Conservation (phyloP, 192 early-diverging fungal genomes). For the Coemansia sp. region DNA sequence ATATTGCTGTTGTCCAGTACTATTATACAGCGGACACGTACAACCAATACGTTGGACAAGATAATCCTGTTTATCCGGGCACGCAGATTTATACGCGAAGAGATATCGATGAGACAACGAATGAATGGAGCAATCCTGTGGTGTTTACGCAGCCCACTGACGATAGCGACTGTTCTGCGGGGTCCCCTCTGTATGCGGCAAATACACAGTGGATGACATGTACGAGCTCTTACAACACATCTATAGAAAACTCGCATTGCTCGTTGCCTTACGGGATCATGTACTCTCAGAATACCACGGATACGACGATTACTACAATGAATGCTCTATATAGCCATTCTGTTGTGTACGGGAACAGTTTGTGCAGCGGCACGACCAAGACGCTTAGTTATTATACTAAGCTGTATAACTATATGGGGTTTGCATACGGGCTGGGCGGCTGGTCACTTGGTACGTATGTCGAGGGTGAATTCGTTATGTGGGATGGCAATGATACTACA, state of each 20-base stretch:
- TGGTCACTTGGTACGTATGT: background rate
- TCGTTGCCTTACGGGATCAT: constrained; percentile 13
- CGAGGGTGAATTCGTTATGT: background rate
- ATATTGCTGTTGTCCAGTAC: constrained; percentile 7
- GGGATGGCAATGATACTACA: background rate
- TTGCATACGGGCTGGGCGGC: constrained; percentile 1
- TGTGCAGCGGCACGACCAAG: background rate
- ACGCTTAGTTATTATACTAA: constrained; percentile 23
- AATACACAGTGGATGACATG: background rate
- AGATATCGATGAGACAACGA: background rate
- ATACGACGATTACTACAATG: background rate
- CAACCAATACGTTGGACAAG: no score
- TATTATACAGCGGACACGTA: background rate
- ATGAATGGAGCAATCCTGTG: background rate
- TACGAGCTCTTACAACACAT: background rate
- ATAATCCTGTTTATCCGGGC: no score
- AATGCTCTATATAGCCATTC: constrained; percentile 27
- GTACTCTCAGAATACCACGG: constrained; percentile 4
- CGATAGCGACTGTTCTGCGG: background rate
- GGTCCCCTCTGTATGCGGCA: background rate
- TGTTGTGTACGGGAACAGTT: constrained; percentile 1
- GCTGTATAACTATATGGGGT: constrained; percentile 10
- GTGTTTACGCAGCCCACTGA: background rate
- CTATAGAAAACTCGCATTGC: background rate
- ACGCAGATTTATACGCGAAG: no score